Base-by-base conservation (phyloP, 2,329 filamentous ascomycete species). In the Didymella segeticola region DNA sequence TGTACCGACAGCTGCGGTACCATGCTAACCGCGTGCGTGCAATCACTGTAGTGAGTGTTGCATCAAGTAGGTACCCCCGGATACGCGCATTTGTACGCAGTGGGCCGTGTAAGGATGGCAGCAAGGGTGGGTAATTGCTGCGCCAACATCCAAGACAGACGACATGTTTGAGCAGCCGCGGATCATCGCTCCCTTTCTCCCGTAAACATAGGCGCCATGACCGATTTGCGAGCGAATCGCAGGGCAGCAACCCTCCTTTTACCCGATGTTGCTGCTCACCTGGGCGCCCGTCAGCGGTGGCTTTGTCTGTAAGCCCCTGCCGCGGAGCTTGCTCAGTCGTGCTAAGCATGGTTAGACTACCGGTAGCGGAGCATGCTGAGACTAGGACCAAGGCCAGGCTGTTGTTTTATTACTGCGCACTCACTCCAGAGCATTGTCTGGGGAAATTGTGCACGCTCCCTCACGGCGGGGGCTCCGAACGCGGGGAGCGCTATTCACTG, bases 201-300 rank as follows among this genome's bases (percentile, higher is more conserved):
- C 59, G 57, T 42, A 48, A 25, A 19, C 51, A 39, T 43, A 56
- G 38, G 41, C 47, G 55, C 47, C 43, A 49, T 48, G 56, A 48
- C 45, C 55, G 46, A 47, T 53, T 49, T 59, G 50, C 58, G 53
- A 54, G 58, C 68, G 63, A 72, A 69, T 72, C 29, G 61, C 55
- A 61, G 46, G 15, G 29, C 31, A 33, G 36, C 46, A 49, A 45
- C 49, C 43, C 56, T 72, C 70, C 70, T 50, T 73, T 72, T 70
- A 72, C 53, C 69, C 70, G 70, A 64, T 43, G 36, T 25, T 26
- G 39, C 33, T 37, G 47, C 53, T 42, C 31, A 30, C 47, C 22
- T 36, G 56, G 57, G 57, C 58, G 38, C 41, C 49, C 50, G 64
- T 63, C 60, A 68, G 58, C 57, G 54, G 51, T 49, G 54, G 48